Conservation (phyloP, 2,329 filamentous ascomycete genomes). For the Exophiala viscosa region DNA sequence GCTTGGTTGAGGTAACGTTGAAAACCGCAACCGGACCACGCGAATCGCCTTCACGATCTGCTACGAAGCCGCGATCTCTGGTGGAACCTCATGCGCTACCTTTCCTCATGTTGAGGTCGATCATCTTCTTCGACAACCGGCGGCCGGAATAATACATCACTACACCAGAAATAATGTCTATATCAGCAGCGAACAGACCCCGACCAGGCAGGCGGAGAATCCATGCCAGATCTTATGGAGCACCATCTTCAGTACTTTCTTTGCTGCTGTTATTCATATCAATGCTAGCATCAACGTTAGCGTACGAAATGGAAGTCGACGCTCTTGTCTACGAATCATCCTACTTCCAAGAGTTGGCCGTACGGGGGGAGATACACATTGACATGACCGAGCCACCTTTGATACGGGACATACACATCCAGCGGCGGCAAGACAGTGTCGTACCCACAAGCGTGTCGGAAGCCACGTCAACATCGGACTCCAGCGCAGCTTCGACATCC, state of each 20-base stretch:
- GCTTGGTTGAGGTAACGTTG: no score
- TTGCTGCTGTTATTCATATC: constrained; percentile 19
- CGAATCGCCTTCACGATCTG: no score
- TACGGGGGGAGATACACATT: constrained; percentile 25
- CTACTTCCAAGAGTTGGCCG: constrained; percentile 15
- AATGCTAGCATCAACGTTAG: constrained; percentile 4
- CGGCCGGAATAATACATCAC: no score
- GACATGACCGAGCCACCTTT: constrained; percentile 16
- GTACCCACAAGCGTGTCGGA: constrained; percentile 9
- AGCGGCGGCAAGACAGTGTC: constrained; percentile 13
- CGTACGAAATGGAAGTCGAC: constrained; percentile 12
- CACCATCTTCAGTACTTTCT: constrained; percentile 11
- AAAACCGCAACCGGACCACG: no score
- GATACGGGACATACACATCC: constrained; percentile 7
- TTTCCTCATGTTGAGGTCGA: no score
- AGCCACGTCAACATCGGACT: not conserved
- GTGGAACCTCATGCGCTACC: no score
- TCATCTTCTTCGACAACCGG: no score
- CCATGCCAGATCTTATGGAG: not conserved
- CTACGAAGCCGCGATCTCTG: no score
- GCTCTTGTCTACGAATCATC: constrained; percentile 11
- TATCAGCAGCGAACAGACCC: not conserved
- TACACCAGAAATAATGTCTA: not conserved
- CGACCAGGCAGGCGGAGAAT: not conserved
- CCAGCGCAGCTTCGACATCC: constrained; percentile 11